phyloP scores from a whole-genome alignment of 2,329 filamentous ascomycete genomes.

The Alternaria brassicae region DNA sequence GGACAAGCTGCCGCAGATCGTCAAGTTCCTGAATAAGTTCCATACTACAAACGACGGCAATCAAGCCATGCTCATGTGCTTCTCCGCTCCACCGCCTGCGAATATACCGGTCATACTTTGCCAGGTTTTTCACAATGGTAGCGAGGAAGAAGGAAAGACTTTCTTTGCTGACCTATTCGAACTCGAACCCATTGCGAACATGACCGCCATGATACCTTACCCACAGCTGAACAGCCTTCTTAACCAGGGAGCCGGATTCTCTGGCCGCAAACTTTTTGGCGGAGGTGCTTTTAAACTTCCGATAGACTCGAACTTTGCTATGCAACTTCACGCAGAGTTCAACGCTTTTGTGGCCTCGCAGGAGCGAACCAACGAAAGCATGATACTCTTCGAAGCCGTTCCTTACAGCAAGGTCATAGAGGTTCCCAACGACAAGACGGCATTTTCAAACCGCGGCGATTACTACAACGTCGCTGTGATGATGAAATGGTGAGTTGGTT shows the following conservation, averaged over 20 bases:
- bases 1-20: slow-evolving; percentile 35
- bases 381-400: slow-evolving; percentile 41
- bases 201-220: slow-evolving; percentile 42
- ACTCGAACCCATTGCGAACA: slow-evolving; percentile 34
- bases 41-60: slow-evolving; percentile 38
- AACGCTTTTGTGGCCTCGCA: slow-evolving; percentile 33
- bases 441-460: slow-evolving; percentile 42
- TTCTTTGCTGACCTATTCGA: slow-evolving; percentile 40
- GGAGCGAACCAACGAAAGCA: slow-evolving; percentile 33
- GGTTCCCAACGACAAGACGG: slow-evolving; percentile 32
- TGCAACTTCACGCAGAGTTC: slow-evolving; percentile 36
- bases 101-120: slow-evolving; percentile 40
- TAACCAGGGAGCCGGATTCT: slow-evolving; percentile 39
- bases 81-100: slow-evolving; percentile 38
- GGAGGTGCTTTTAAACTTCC: slow-evolving; percentile 48
- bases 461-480: slow-evolving; percentile 45
- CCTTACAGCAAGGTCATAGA: slow-evolving; percentile 36
- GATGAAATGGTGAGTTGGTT: slow-evolving; percentile 39
- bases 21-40: slow-evolving; percentile 42
- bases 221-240: slow-evolving; percentile 43
- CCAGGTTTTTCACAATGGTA: slow-evolving; percentile 48
- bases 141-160: slow-evolving; percentile 34
- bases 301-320: slow-evolving; percentile 32
- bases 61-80: slow-evolving; percentile 36
- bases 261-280: slow-evolving; percentile 50